Base-by-base conservation (phyloP, 164 flowering plant genomes). In the Euptelea pleiosperma region DNA sequence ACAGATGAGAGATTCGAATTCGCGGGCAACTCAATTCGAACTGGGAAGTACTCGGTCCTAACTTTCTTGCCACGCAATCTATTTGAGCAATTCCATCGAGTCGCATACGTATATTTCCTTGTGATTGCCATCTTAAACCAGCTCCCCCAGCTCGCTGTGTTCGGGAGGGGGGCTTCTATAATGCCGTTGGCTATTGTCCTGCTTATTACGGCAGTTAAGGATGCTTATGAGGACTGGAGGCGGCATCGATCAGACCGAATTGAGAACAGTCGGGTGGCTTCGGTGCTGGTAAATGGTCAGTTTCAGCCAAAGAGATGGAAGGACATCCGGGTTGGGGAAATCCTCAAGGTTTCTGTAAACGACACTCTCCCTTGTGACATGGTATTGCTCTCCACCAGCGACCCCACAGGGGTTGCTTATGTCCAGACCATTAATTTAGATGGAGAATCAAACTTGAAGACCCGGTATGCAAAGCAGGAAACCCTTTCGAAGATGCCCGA, bases 401-500 rank as follows among this genome's bases (percentile, higher is more conserved):
- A 93, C 29, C 71, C 92, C 0, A 86, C 96, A 30, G 99, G 99
- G 21, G 99, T 93, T 49, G 91, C 96, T 24, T 93, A 93, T 70
- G 77, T 93, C 24, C 99, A 93, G 78, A 94, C 99, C 0, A 81
- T 86, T 34, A 94, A 94, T 77, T 74, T 94, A 59, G 99, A 94
- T 61, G 99, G 99, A 6, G 97, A 94, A 54, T 90, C 99, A 0
- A 94, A 94, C 67, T 70, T 94, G 77, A 94, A 94, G 70, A 88
- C 99, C 4, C 73, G 99, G 30, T 94, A 94, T 68, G 97, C 99
- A 6, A 94, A 91, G 69, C 99, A 94, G 58, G 99, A 94, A 67
- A 90, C 96, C 12, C 84, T 85, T 18, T 70, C 69, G 2, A 81
- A 66, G 69, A 47, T 69, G 53, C 80, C 82, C 3, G 87, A 82